A percentile compares a stretch with the other conserved stretches of the same genome.
phyloP scores from a whole-genome alignment of 1,284 basidiomycete species.

The Austropuccinia psidii region DNA sequence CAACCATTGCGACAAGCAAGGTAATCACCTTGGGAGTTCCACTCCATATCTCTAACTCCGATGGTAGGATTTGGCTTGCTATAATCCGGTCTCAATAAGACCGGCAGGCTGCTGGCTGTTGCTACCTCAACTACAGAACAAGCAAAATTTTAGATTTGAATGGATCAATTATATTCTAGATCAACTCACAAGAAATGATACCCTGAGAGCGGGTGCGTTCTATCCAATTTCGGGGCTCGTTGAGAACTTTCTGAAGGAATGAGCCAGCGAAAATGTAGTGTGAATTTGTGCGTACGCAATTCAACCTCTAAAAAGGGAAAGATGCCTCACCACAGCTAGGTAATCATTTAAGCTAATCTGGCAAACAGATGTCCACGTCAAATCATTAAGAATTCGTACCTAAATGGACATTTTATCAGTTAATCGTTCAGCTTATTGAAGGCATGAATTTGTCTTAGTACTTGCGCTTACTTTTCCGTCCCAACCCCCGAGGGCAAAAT shows the following conservation, averaged over 20 bases:
- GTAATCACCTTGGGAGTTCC: constrained; percentile 22
- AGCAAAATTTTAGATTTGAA: too few relatives aligned
- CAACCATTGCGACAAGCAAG: constrained; percentile 26
- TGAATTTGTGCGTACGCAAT: background rate
- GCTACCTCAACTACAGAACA: constrained; percentile 6
- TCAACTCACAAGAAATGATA: too few relatives aligned
- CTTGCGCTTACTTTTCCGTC: constrained; percentile 64
- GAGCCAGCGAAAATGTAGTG: background rate
- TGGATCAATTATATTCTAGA: too few relatives aligned
- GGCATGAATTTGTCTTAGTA: background rate
- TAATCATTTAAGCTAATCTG: constrained; percentile 26
- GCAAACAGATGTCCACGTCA: constrained; percentile 30
- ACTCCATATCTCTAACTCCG: constrained; percentile 23
- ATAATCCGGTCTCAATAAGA: constrained; percentile 13
- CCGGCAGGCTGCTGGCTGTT: background rate
- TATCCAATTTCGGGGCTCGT: constrained; percentile 21
- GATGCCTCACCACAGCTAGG: background rate
- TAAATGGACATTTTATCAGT: background rate
- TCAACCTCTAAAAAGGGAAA: background rate
- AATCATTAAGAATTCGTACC: constrained; percentile 29
- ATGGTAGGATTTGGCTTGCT: constrained; percentile 27
- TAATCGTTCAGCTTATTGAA: background rate
- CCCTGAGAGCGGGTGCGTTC: constrained; percentile 22
- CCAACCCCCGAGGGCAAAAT: constrained; percentile 69
- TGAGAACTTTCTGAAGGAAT: background rate